Evolutionary conservation across 169 alveolate genomes (phyloP), one percentile per base, ranked within the genome.

Genomic region (Sarcocystis neurona): DNA sequence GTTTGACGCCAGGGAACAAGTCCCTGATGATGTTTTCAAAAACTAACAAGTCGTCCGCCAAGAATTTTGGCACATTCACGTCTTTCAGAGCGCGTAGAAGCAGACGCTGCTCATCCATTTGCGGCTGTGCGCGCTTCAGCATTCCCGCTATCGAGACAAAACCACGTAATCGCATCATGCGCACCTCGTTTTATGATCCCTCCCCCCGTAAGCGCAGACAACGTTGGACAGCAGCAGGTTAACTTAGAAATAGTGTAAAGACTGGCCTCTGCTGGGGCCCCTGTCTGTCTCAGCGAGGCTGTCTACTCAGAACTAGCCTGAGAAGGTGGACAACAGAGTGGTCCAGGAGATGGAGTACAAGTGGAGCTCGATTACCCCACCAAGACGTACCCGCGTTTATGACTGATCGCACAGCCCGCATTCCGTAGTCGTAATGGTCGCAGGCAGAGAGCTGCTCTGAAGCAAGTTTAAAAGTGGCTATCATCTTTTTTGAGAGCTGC

Each of bases 1-100:
- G 96, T 43, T 94, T 96, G 0, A 97, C 96, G 46, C 97, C 96
- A 18, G 99, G 99, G 96, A 98, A 98, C 78, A 98, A 95, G 91
- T 98, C 99, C 27, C 95, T 89, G 85, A 98, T 96, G 90, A 98
- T 98, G 93, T 97, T 96, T 94, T 97, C 98, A 91, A 98, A 98
- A 60, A 98, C 94, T 23, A 99, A 99, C 50, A 98, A 90, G 95
- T 98, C 99, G 87, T 97, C 98, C 89, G 97, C 96, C 89, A 97
- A 94, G 92, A 97, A 97, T 93, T 97, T 97, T 10, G 99, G 98
- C 50, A 97, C 97, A 93, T 97, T 98, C 48, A 98, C 99, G 92
- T 98, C 99, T 82, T 98, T 92, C 47, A 98, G 85, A 39, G 99
- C 98, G 84, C 98, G 96, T 82, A 98, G 94, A 27, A 97, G 94